Conservation (phyloP, 2,329 filamentous ascomycete genomes). For the Coniochaeta sp. region DNA sequence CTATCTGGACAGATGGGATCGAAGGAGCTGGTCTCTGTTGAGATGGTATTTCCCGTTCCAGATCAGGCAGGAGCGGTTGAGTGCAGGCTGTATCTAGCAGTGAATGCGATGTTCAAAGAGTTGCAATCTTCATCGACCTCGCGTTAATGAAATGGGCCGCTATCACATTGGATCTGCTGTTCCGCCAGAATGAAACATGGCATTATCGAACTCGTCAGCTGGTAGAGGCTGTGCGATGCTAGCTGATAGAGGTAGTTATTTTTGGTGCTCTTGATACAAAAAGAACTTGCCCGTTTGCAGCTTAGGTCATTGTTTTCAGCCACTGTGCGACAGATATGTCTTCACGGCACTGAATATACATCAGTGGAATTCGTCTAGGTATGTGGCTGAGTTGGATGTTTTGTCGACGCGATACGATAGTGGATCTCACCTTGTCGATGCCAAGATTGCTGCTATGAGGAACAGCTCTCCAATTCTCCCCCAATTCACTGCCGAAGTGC, state of each 20-base stretch:
- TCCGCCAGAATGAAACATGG: neutral
- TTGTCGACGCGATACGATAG: neutral
- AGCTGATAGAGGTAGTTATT: neutral
- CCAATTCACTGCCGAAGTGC: neutral
- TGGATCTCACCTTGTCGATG: neutral
- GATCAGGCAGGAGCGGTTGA: neutral
- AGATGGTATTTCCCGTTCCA: neutral
- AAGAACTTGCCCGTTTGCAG: neutral
- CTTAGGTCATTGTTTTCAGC: neutral
- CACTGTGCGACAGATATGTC: neutral
- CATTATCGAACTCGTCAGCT: slow-evolving; percentile 1
- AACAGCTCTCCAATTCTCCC: neutral
- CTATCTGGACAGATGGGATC: neutral
- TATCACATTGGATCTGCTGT: slow-evolving; percentile 4
- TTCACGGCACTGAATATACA: neutral
- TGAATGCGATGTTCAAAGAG: neutral
- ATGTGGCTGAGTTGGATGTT: neutral
- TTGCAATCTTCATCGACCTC: neutral
- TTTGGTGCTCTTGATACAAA: neutral
- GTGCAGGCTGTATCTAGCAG: neutral
- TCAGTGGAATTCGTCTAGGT: neutral
- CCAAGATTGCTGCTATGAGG: neutral
- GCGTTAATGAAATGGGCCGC: slow-evolving; percentile 4
- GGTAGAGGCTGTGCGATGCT: slow-evolving; percentile 4
- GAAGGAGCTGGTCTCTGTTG: neutral